phyloP scores from a whole-genome alignment of 306 rosid species.

The Ammopiptanthus mongolicus region DNA sequence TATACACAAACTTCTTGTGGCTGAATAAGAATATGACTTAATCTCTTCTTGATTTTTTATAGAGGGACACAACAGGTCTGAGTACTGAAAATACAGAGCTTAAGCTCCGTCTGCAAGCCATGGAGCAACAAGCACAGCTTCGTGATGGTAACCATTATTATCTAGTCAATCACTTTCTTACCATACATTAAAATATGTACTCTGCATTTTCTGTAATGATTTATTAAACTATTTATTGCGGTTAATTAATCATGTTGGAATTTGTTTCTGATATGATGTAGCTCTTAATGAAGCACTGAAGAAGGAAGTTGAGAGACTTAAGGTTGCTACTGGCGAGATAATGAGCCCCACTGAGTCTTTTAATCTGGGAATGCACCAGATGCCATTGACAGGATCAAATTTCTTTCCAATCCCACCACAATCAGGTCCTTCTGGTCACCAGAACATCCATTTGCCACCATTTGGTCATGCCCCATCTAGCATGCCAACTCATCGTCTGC shows the following conservation, averaged over 20 bases:
- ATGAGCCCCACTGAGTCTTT: constrained; percentile 68
- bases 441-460: constrained; percentile 50
- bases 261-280: constrained; percentile 27
- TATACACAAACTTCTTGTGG: not conserved
- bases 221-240: not conserved
- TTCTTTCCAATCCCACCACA: constrained; percentile 61
- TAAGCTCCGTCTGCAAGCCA: constrained; percentile 87
- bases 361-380: constrained; percentile 78
- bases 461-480: constrained; percentile 49
- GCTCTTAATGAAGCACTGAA: constrained; percentile 88
- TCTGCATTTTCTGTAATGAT: not conserved
- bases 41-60: constrained; percentile 13
- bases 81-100: constrained; percentile 90
- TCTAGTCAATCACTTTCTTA: not conserved
- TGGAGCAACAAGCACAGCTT: constrained; percentile 98
- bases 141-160: constrained; percentile 59
- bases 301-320: constrained; percentile 96
- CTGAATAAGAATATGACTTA: constrained; percentile 9
- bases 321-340: constrained; percentile 76
- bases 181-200: not conserved
- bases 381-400: constrained; percentile 48
- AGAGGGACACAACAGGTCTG: constrained; percentile 88
- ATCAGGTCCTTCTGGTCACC: constrained; percentile 50
- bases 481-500: constrained; percentile 51
- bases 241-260: not conserved